phyloP scores from a whole-genome alignment of 768 basidiomycete genomes.

The Terana coerulea region DNA sequence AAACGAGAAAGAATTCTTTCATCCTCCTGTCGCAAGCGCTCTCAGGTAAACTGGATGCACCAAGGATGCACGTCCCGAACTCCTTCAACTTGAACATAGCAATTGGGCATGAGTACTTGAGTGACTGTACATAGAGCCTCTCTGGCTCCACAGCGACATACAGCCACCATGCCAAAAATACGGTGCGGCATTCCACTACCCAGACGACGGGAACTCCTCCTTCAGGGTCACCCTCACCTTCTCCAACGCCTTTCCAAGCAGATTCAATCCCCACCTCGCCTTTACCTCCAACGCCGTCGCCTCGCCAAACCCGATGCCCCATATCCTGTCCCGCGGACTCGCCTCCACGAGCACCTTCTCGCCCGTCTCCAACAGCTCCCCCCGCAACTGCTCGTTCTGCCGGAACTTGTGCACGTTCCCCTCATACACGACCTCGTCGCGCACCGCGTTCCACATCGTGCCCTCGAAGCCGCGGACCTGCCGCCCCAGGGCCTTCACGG shows the following conservation, averaged over 20 bases:
- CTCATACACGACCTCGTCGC: slow-evolving; percentile 48
- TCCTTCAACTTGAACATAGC: too few relatives aligned
- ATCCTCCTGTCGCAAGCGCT: background rate
- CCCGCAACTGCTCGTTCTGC: slow-evolving; percentile 40
- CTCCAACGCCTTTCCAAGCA: slow-evolving; percentile 48
- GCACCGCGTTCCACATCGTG: slow-evolving; percentile 39
- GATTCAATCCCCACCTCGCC: slow-evolving; percentile 53
- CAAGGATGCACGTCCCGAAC: too few relatives aligned
- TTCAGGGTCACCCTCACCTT: slow-evolving; percentile 35
- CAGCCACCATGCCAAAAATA: background rate
- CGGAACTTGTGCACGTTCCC: slow-evolving; percentile 54
- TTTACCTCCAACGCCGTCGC: slow-evolving; percentile 39
- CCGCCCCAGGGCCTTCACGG: slow-evolving; percentile 53
- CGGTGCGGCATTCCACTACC: background rate
- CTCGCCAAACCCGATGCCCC: slow-evolving; percentile 57
- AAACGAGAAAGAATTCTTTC: slow-evolving; percentile 22
- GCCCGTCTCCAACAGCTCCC: slow-evolving; percentile 44
- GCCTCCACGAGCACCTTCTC: slow-evolving; percentile 50
- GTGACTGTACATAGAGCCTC: background rate
- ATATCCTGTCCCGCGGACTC: slow-evolving; percentile 57
- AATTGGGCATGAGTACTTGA: background rate
- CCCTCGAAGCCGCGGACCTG: slow-evolving; percentile 47
- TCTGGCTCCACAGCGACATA: background rate
- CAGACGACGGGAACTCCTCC: slow-evolving; percentile 20
- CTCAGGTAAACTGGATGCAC: too few relatives aligned